Base-by-base conservation (phyloP, 768 basidiomycete species). In the Wakefieldia striispora region DNA sequence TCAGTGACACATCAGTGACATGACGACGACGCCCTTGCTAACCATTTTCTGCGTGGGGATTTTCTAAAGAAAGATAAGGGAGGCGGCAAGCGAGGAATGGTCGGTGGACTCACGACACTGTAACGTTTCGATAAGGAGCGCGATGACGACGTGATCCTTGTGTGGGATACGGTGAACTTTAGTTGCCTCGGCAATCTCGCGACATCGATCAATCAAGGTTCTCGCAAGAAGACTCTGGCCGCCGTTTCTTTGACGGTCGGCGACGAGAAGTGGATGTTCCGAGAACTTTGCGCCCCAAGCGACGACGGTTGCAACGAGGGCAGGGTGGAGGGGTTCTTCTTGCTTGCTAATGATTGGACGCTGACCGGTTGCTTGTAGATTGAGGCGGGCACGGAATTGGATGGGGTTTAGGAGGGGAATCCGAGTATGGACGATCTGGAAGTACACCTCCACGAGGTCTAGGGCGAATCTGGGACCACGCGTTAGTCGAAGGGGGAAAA, bases 241-340 rank as follows among this genome's bases (percentile, higher is more conserved):
- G 40, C 76, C 72, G 42, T 81, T 82, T 50, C 82, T 81, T 43
- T 79, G 73, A 37, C 92, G 79, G 71, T 95, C 94, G 29, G 83
- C 81, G 19, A 84, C 77, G 40, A 97, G 81, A 52, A 93, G 70
- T 0, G 88, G 85, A 63, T 95, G 91, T 60, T 97, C 94, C 4
- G 91, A 93, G 66, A 95, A 95, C 59, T 93, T 92, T 33, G 90
- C 85, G 24, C 94, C 94, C 87, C 89, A 95, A 0, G 92, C 90
- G 45, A 97, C 73, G 9, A 94, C 86, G 1, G 88, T 86, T 6
- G 94, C 94, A 43, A 95, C 79, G 19, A 94, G 74, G 6, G 86
- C 84, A 31, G 84, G 86, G 62, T 86, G 86, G 23, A 83, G 59
- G 13, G 78, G 70, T 39, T 78, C 75, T 24, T 75, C 74, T 34